These are phyloP conservation scores for Irpex rosettiformis DNA, from an alignment of 1,284 basidiomycete genomes.

Conservation along the genomic window DNA sequence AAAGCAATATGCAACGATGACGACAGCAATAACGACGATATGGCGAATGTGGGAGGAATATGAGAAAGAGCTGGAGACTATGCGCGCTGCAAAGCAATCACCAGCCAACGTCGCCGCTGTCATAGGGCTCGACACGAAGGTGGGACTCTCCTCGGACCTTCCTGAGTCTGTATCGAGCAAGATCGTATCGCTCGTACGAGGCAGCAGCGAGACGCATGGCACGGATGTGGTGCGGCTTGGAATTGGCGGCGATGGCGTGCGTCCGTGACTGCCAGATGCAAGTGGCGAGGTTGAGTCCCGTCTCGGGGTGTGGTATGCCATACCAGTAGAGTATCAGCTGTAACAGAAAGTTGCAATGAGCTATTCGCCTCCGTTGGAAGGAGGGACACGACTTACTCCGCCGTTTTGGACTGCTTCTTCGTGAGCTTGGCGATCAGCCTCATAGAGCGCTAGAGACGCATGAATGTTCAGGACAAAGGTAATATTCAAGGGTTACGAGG, in stretches of 20 bases:
- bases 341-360: background rate
- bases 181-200: conserved; percentile 76
- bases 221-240: conserved; percentile 73
- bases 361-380: background rate
- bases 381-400: conserved; percentile 49
- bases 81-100: conserved; percentile 25
- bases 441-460: conserved; percentile 63
- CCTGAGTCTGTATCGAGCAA: conserved; percentile 71
- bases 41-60: background rate
- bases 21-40: conserved; percentile 2
- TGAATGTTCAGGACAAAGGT: background rate
- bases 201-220: conserved; percentile 79
- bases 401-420: conserved; percentile 88
- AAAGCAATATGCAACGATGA: background rate
- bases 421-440: conserved; percentile 82
- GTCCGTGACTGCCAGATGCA: conserved; percentile 91
- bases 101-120: conserved; percentile 71
- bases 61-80: background rate
- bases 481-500: background rate
- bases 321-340: conserved; percentile 88
- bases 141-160: conserved; percentile 59
- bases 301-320: conserved; percentile 72
- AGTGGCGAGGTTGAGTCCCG: conserved; percentile 87
- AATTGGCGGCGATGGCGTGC: conserved; percentile 78
- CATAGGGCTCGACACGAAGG: conserved; percentile 57